Conservation (phyloP, 192 early-diverging fungal genomes). For the Coemansia sp. region DNA sequence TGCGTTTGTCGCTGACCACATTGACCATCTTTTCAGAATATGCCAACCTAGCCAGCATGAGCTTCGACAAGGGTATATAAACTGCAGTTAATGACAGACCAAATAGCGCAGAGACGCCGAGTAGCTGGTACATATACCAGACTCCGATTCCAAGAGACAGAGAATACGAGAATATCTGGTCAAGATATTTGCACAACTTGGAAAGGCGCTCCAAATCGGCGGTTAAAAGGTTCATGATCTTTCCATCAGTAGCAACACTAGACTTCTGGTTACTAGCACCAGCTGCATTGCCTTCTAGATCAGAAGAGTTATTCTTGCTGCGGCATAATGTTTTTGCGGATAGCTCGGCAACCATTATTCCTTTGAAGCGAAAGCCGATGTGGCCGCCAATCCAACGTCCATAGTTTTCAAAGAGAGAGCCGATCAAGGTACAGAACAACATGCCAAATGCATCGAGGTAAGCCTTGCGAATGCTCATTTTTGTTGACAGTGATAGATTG, state of each 20-base stretch:
- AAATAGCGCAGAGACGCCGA: slow-evolving; percentile 79
- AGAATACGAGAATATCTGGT: slow-evolving; percentile 64
- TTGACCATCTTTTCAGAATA: neutral
- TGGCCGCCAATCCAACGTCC: slow-evolving; percentile 64
- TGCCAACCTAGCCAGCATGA: slow-evolving; percentile 48
- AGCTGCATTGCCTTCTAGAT: slow-evolving; percentile 24
- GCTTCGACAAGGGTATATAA: slow-evolving; percentile 60
- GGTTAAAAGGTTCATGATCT: slow-evolving; percentile 68
- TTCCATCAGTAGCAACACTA: slow-evolving; percentile 56
- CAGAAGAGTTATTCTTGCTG: slow-evolving; percentile 52
- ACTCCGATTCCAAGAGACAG: slow-evolving; percentile 70
- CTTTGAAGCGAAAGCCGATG: slow-evolving; percentile 59
- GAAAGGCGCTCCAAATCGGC: slow-evolving; percentile 65
- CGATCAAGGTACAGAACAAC: slow-evolving; percentile 48
- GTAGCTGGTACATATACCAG: slow-evolving; percentile 67
- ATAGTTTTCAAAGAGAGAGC: slow-evolving; percentile 54
- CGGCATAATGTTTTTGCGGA: slow-evolving; percentile 62
- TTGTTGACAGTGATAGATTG: neutral
- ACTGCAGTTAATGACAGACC: slow-evolving; percentile 69
- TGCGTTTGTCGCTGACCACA: slow-evolving; percentile 60
- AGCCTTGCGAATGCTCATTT: slow-evolving; percentile 18
- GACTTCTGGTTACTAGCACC: slow-evolving; percentile 19
- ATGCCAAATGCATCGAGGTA: slow-evolving; percentile 64
- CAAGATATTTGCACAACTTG: slow-evolving; percentile 57
- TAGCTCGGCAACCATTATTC: slow-evolving; percentile 62